Evolutionary conservation across 108 stramenopile species (phyloP), one percentile per base, ranked within the genome.

Genomic region (Pseudonitzschia pungens): DNA sequence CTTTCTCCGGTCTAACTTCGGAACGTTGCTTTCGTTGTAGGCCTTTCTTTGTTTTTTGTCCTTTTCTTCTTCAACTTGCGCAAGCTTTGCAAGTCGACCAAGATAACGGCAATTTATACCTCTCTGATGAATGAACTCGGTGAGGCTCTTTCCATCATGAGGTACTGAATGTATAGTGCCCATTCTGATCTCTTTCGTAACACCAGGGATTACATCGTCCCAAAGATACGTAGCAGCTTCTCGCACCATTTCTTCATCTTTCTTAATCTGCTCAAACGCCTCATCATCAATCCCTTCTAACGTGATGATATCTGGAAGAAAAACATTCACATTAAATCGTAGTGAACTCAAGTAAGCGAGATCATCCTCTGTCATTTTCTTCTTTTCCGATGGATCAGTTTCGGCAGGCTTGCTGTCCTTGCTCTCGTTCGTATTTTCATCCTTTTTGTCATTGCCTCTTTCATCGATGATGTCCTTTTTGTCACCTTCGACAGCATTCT

Each of bases 81-180:
- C 96, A 36, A 96, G 60, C 32, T 68, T 65, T 26, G 96, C 96
- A 32, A 99, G 78, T 22, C 84, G 81, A 12, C 99, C 99, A 11
- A 98, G 74, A 76, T 99, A 98, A 10, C 99, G 88, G 73, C 97
- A 87, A 74, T 99, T 99, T 65, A 99, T 80, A 40, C 99, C 99
- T 55, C 84, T 56, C 43, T 90, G 84, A 69, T 99, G 98, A 53
- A 99, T 76, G 41, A 87, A 79, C 14, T 94, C 86, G 20, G 94
- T 92, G 20, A 97, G 77, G 32, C 84, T 80, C 65, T 81, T 83
- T 6, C 97, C 97, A 74, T 96, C 97, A 27, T 79, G 70, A 4
- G 94, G 91, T 5, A 92, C 65, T 48, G 76, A 71, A 55, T 86
- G 78, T 18, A 76, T 65, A 41, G 76, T 73, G 51, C 78, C 85